Base-by-base conservation (phyloP, 2,329 filamentous ascomycete species). In the Metarhizium robertsii region DNA sequence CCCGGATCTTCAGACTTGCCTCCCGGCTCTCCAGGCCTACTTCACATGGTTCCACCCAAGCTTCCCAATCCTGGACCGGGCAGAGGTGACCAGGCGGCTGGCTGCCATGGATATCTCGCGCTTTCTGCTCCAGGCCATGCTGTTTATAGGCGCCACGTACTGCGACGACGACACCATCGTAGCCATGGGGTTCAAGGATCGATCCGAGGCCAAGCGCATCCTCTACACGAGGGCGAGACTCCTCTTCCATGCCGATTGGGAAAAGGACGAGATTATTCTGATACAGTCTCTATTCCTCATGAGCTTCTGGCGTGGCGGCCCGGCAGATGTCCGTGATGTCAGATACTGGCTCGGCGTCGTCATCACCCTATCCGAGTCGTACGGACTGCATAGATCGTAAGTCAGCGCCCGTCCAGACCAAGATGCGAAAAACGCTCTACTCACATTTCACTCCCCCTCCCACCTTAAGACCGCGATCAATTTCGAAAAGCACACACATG, bases 41-140 rank as follows among this genome's bases (percentile, higher is more conserved):
- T 82, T 83, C 54, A 67, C 70, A 25, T 79, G 78, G 73, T 81
- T 81, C 53, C 79, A 83, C 58, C 78, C 79, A 0, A 77, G 76
- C 54, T 83, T 81, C 50, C 78, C 79, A 0, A 71, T 83, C 13
- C 60, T 83, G 0, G 77, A 81, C 59, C 72, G 76, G 4, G 66
- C 67, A 1, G 71, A 73, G 0, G 66, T 79, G 8, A 69, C 72
- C 54, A 63, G 66, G 2, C 65, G 66, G 2, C 72, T 78, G 43
- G 65, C 64, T 7, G 66, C 69, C 10, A 69, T 71, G 10, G 71
- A 66, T 1, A 67, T 80, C 2, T 79, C 79, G 3, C 75, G 73
- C 1, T 66, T 81, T 3, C 63, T 81, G 2, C 61, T 81, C 1
- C 77, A 81, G 59, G 73, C 76, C 0, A 77, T 82, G 67, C 71